These are phyloP conservation scores for Aquilaria malaccensis DNA, from an alignment of 345 rosid species.

Conservation along the genomic window DNA sequence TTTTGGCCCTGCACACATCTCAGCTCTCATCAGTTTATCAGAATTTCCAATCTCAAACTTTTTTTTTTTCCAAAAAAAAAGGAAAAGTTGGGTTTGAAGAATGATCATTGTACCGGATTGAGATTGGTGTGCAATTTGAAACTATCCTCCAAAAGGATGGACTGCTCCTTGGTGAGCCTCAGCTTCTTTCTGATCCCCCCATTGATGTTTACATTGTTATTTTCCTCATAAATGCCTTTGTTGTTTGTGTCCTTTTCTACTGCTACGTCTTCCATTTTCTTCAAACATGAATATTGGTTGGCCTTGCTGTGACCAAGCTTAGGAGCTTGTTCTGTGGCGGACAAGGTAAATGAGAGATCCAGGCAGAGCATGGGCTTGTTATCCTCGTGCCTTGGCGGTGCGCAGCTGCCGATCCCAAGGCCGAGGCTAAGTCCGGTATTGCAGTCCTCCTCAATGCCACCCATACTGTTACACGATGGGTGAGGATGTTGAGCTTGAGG, in stretches of 20 bases:
- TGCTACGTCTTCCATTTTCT: background rate
- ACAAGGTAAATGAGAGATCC: background rate
- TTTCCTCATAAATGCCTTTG: background rate
- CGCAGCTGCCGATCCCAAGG: background rate
- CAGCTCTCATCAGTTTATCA: background rate
- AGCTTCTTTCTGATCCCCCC: conserved; percentile 23
- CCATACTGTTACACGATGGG: background rate
- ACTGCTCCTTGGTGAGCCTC: conserved; percentile 40
- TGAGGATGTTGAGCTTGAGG: background rate
- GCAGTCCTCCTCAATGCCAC: background rate
- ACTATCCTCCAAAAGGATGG: conserved; percentile 36
- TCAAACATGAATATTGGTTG: background rate
- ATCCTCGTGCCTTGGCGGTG: background rate
- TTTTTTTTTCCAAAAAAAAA: background rate
- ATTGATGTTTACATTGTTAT: background rate
- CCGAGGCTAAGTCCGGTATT: background rate
- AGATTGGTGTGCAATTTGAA: conserved; percentile 47
- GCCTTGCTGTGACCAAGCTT: background rate
- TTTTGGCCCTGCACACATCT: conserved; percentile 40
- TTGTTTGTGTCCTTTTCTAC: background rate
- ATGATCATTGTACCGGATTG: conserved; percentile 37
- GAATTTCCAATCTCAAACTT: background rate
- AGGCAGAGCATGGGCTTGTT: background rate
- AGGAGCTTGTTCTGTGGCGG: background rate
- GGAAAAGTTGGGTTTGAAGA: conserved; percentile 8